Percentiles rank a stretch among this genome's conserved stretches.
Conservation (phyloP, 106 monocot species). For the Xerophyta viscosa region DNA sequence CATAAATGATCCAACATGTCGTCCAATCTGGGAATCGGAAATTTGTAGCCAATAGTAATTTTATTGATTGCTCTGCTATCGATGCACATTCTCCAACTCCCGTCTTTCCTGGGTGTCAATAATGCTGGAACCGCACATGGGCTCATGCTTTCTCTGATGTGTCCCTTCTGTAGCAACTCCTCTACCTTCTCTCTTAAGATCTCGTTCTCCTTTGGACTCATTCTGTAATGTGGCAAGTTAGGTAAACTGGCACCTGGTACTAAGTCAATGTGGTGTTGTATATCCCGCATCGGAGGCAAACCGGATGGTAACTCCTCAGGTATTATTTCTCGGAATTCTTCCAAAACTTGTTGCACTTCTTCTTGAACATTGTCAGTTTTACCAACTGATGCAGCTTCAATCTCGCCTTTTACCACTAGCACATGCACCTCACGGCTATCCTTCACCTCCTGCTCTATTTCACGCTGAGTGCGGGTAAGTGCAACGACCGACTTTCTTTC, state of each 20-base stretch:
- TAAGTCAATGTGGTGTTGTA: conserved; percentile 3
- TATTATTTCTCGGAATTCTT: background rate
- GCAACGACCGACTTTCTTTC: too few relatives aligned
- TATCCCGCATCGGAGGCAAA: background rate
- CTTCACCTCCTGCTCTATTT: too few relatives aligned
- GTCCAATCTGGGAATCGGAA: too few relatives aligned
- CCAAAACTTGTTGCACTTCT: background rate
- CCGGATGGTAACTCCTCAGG: background rate
- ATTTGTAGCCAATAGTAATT: background rate
- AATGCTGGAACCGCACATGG: conserved; percentile 1
- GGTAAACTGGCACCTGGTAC: background rate
- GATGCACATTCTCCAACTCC: conserved; percentile 4
- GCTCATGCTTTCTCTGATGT: background rate
- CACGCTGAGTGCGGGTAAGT: too few relatives aligned
- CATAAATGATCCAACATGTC: too few relatives aligned
- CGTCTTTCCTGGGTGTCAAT: background rate
- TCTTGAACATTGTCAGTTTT: too few relatives aligned
- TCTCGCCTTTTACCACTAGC: too few relatives aligned
- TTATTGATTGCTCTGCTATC: conserved; percentile 1
- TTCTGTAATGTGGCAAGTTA: background rate
- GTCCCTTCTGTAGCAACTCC: background rate
- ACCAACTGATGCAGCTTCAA: too few relatives aligned
- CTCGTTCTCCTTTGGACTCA: background rate
- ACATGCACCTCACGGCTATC: too few relatives aligned
- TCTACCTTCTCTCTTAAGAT: conserved; percentile 1